phyloP scores from a whole-genome alignment of 495 filamentous ascomycete genomes.

The Trichocladium uniseriatum region DNA sequence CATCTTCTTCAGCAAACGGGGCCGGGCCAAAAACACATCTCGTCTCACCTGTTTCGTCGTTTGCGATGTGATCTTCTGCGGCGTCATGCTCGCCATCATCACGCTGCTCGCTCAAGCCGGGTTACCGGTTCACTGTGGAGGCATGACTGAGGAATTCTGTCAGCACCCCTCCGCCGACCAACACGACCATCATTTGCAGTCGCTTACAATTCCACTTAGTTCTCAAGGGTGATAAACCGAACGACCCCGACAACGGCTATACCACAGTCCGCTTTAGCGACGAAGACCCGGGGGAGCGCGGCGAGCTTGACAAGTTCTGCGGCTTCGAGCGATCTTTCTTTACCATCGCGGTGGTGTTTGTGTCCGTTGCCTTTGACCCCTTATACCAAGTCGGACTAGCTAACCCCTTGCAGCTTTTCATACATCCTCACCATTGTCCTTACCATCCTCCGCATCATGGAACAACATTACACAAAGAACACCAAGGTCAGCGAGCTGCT shows the following conservation, averaged over 20 bases:
- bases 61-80: conserved; percentile 24
- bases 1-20: conserved; percentile 23
- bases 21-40: conserved; percentile 15
- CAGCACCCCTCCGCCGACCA: background rate
- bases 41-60: conserved; percentile 22
- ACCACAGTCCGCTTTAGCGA: conserved; percentile 26
- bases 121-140: conserved; percentile 29
- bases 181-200: background rate
- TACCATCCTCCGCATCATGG: conserved; percentile 23
- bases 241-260: conserved; percentile 2
- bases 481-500: conserved; percentile 18
- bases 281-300: conserved; percentile 5
- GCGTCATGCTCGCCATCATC: conserved; percentile 24
- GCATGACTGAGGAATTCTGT: conserved; percentile 24
- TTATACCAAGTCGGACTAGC: conserved; percentile 5
- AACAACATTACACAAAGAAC: conserved; percentile 21
- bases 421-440: conserved; percentile 29
- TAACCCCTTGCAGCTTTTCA: conserved; percentile 21
- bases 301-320: conserved; percentile 29
- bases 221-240: conserved; percentile 6
- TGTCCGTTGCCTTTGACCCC: conserved; percentile 17
- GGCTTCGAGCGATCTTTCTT: conserved; percentile 28
- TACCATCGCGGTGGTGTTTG: conserved; percentile 23
- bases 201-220: background rate
- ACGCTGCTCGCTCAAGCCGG: conserved; percentile 26